Evolutionary conservation across 495 filamentous ascomycete species (phyloP).

Genomic region (Penicillium lagena): DNA sequence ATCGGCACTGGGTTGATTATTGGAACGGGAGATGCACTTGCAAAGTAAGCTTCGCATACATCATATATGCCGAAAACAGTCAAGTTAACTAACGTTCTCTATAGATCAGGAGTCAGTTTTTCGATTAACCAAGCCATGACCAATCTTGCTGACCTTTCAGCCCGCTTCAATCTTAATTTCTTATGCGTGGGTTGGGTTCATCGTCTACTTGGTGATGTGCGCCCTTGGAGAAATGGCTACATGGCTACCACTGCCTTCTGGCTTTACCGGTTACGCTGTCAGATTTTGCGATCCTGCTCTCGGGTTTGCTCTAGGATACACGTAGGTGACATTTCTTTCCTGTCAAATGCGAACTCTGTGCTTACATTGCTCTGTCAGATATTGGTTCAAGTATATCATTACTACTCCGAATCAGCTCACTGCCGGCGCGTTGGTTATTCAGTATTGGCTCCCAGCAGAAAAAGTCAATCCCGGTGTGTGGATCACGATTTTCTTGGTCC

Average conservation of each 20-base stretch:
- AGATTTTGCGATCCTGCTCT: constrained; percentile 61
- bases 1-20: constrained; percentile 72
- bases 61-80: not conserved
- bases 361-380: constrained; percentile 18
- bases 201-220: constrained; percentile 61
- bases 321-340: constrained; percentile 17
- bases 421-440: constrained; percentile 69
- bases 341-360: not conserved
- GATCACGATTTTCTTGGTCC: constrained; percentile 48
- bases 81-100: constrained; percentile 1
- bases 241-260: constrained; percentile 55
- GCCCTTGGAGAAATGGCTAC: constrained; percentile 65
- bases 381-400: constrained; percentile 65
- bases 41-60: constrained; percentile 30
- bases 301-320: constrained; percentile 63
- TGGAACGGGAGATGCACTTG: constrained; percentile 60
- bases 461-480: constrained; percentile 44
- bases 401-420: constrained; percentile 77
- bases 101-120: constrained; percentile 32
- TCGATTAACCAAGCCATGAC: not conserved
- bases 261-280: constrained; percentile 56
- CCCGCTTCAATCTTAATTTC: constrained; percentile 71
- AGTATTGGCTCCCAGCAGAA: constrained; percentile 54
- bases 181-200: constrained; percentile 52
- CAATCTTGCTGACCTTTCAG: constrained; percentile 30